Evolutionary conservation across 257 asterid species (phyloP), one percentile per base, ranked within the genome.

Genomic region (Osmanthus fragrans): DNA sequence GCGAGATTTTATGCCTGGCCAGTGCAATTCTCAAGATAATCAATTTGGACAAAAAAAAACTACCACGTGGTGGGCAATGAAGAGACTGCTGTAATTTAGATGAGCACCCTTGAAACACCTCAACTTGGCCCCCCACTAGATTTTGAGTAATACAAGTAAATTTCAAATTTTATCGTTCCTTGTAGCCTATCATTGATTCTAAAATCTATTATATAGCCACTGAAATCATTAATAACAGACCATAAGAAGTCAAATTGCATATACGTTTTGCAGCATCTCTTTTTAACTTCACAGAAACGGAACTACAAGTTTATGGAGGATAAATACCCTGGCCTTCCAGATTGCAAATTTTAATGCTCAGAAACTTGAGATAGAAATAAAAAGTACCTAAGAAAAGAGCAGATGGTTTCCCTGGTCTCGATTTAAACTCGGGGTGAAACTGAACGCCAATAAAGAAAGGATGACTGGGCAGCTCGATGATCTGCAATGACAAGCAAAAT

Each of bases 391-490:
- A 79, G 82, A 91, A 91, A 78, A 88, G 82, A 40, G 94, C 86
- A 5, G 91, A 89, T 37, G 97, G 94, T 67, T 87, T 89, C 77
- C 94, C 94, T 15, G 97, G 97, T 83, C 94, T 85, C 60, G 97
- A 91, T 82, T 88, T 91, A 63, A 88, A 91, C 81, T 91, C 97
- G 0, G 97, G 97, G 75, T 91, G 97, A 82, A 91, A 91, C 69
- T 91, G 97, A 72, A 88, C 94, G 0, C 93, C 97, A 1, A 91
- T 78, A 78, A 89, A 91, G 85, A 84, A 91, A 39, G 97, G 94
- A 83, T 91, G 94, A 78, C 74, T 81, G 25, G 87, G 85, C 78
- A 91, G 83, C 88, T 91, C 97, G 71, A 89, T 77, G 82, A 91
- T 91, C 97, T 91, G 89, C 82, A 77, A 33, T 3, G 25, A 70